A percentile compares a stretch with the other conserved stretches of the same genome.
Conservation (phyloP, 2,329 filamentous ascomycete genomes). For the Clathrospora elynae region DNA sequence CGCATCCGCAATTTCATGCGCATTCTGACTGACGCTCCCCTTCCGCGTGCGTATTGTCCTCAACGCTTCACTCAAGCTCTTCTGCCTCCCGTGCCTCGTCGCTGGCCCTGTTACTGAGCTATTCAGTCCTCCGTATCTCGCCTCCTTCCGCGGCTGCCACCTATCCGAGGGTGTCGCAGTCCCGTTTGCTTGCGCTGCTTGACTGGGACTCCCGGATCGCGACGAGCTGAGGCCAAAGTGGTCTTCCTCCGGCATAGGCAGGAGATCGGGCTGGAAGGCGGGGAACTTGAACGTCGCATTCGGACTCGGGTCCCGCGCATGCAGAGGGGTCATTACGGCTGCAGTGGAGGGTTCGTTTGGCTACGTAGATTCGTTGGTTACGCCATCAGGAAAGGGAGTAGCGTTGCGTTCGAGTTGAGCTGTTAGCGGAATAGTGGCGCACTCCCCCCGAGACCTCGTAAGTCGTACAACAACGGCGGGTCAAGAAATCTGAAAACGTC, state of each 20-base stretch:
- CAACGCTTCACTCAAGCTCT: conserved; percentile 88
- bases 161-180: conserved; percentile 54
- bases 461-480: conserved; percentile 5
- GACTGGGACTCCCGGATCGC: conserved; percentile 40
- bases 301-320: conserved; percentile 37
- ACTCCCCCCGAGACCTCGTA: background rate
- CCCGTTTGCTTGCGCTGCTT: conserved; percentile 27
- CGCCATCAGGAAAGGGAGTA: conserved; percentile 35
- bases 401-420: conserved; percentile 1
- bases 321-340: conserved; percentile 38
- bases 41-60: conserved; percentile 78
- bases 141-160: conserved; percentile 66
- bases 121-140: conserved; percentile 53
- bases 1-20: conserved; percentile 89
- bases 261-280: conserved; percentile 51
- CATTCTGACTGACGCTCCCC: conserved; percentile 88
- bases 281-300: conserved; percentile 53
- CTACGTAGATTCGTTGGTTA: conserved; percentile 27
- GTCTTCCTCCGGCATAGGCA: conserved; percentile 47
- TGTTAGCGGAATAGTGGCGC: conserved; percentile 5
- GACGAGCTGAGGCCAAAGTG: conserved; percentile 42
- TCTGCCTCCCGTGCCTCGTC: conserved; percentile 70
- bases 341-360: conserved; percentile 17
- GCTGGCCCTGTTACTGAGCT: conserved; percentile 38
- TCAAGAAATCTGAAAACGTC: conserved; percentile 2